Base-by-base conservation (phyloP, 768 basidiomycete species). In the Suillus brevipes region DNA sequence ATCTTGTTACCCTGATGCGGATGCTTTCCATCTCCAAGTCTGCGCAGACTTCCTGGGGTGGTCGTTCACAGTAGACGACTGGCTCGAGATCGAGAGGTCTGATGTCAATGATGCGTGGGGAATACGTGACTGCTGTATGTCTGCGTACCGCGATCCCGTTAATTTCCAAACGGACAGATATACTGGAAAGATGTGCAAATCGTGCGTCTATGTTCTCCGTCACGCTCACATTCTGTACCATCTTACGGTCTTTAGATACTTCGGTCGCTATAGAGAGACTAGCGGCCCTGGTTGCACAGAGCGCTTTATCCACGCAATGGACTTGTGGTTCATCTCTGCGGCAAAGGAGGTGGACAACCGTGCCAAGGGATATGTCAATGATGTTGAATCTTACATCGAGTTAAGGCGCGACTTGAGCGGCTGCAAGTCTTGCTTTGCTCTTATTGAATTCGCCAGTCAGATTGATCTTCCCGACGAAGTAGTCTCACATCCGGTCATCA, bases 11-110 rank as follows among this genome's bases (percentile, higher is more conserved):
- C 82, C 85, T 64, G 82, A 82, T 31, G 78, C 84, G 25, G 77
- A 84, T n/a, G 73, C 79, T 50, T 82, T 85, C 66, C 84, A 85
- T 58, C 83, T 91, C 43, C 85, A 86, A 37, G 83, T 88, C 66
- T 83, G 87, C 66, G 84, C 85, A 4, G 89, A 91, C 75, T 90
- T 89, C 69, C 84, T 91, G 85, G 78, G 75, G 67, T 80, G 75
- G 70, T 67, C 80, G 47, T 81, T 82, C 50, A 78, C 78, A 49
- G 69, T 80, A 65, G 79, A 81, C 65, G 53, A 55, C 31, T 55
- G 53, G 53, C 53, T 55, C 18, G 53, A 55, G 31, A 34, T 34
- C 31, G 53, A 55, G 6, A 55, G 31, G 45, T 76, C 69, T 31
- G 76, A 77, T 58, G 70, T 73, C 37, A 66, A 61, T 5, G 68